Evolutionary conservation across 2,329 filamentous ascomycete genomes (phyloP).

Genomic region (Apiospora saccharicola): DNA sequence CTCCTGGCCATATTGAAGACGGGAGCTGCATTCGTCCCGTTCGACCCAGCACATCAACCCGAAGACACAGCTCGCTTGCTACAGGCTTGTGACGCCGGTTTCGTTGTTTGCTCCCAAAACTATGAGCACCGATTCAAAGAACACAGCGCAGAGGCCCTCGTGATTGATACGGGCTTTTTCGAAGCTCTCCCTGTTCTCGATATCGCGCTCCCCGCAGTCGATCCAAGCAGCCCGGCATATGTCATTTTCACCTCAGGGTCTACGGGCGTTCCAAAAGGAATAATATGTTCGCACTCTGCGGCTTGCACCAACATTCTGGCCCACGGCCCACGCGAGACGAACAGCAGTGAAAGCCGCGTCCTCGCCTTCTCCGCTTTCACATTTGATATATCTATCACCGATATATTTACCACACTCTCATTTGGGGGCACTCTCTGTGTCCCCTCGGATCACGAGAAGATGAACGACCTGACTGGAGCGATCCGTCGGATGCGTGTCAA

Average conservation of each 20-base stretch:
- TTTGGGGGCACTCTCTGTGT: not conserved
- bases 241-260: conserved; percentile 28
- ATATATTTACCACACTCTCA: conserved; percentile 6
- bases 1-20: conserved; percentile 24
- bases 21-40: conserved; percentile 26
- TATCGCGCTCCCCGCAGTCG: not conserved
- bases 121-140: conserved; percentile 23
- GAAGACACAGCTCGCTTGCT: conserved; percentile 10
- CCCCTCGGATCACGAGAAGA: not conserved
- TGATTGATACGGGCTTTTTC: conserved; percentile 25
- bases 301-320: conserved; percentile 14
- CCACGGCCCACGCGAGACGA: conserved; percentile 15
- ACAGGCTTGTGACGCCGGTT: not conserved
- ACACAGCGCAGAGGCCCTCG: not conserved
- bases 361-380: conserved; percentile 12
- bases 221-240: conserved; percentile 8
- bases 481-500: conserved; percentile 10
- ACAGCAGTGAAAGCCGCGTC: conserved; percentile 15
- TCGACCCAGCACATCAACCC: conserved; percentile 24
- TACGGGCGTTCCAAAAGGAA: conserved; percentile 29
- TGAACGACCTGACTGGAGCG: not conserved
- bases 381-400: conserved; percentile 15
- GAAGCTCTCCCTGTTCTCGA: conserved; percentile 5
- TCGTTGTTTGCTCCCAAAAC: not conserved
- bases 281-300: not conserved